Base-by-base conservation (phyloP, 1,284 basidiomycete species). In the Cutaneotrichosporon sp. region DNA sequence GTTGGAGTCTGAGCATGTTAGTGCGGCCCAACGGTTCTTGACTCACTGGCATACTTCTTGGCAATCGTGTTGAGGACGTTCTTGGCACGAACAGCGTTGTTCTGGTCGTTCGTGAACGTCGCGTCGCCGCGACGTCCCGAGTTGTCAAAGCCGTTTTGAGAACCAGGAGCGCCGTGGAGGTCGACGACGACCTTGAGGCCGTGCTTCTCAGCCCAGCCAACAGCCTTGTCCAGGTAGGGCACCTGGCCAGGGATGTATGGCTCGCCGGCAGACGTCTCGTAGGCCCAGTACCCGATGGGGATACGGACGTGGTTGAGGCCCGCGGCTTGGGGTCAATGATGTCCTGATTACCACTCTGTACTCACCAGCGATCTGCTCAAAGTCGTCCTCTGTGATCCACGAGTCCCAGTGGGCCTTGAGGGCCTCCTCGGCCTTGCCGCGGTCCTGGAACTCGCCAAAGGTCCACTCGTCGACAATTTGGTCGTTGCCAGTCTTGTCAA, bases 261-360 rank as follows among this genome's bases (percentile, higher is more conserved):
- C 66, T 94, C 90, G 9, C 85, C 89, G 4, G 77, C 77, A 15
- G 81, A 80, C 20, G 88, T 83, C 49, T 92, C 87, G 62, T 88
- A 90, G 1, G 91, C 91, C 92, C 92, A 96, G 49, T 86, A 55
- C 7, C 70, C 70, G 60, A 96, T 87, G 3, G 91, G 91, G 39
- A 96, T 75, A 30, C 91, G 81, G 55, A 89, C 85, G 66, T 88
- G 86, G 64, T 85, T 88, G 50, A 89, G 75, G 2, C 87, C 86
- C 36, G 85, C 86, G 54, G 60, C 70, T 68, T 48, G 1, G 30
- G 17, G 41, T 43, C 3, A 43, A 36, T 15, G n/a, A n/a, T n/a
- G n/a, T n/a, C n/a, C n/a, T 4, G 17, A 23, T 12, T 30, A 21
- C 14, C 14, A 20, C 5, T 4, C n/a, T 10, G 10, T 0, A 67